A percentile compares a stretch with the other conserved stretches of the same genome.
Conservation (phyloP, 768 basidiomycete species). For the Mycena kentingensis region DNA sequence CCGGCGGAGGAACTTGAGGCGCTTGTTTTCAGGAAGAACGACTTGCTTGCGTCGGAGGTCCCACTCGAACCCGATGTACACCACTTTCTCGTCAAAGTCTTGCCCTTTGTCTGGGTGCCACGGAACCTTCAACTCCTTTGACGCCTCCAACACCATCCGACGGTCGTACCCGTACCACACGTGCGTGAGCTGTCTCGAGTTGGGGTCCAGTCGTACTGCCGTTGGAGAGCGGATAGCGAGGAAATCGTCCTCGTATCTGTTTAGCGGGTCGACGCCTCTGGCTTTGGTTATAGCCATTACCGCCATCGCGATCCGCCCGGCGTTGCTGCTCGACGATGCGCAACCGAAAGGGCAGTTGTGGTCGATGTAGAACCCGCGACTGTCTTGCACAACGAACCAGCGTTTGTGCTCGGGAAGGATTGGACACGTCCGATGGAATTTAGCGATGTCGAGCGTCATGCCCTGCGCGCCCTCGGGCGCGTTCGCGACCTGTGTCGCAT, state of each 20-base stretch:
- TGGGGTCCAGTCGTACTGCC: not conserved
- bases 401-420: slow-evolving; percentile 34
- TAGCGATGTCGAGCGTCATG: slow-evolving; percentile 33
- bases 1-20: slow-evolving; percentile 24
- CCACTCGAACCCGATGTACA: slow-evolving; percentile 36
- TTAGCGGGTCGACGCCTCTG: slow-evolving; percentile 19
- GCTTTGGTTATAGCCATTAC: slow-evolving; percentile 31
- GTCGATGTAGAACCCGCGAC: slow-evolving; percentile 32
- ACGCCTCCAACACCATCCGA: not conserved
- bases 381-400: slow-evolving; percentile 34
- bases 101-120: slow-evolving; percentile 29
- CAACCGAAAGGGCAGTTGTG: slow-evolving; percentile 35
- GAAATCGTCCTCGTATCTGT: slow-evolving; percentile 36
- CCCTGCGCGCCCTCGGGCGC: slow-evolving; percentile 35
- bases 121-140: slow-evolving; percentile 23
- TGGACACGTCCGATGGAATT: slow-evolving; percentile 38
- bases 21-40: slow-evolving; percentile 29
- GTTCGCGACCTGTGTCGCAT: slow-evolving; percentile 26
- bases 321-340: slow-evolving; percentile 31
- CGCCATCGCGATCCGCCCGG: slow-evolving; percentile 33
- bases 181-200: slow-evolving; percentile 8
- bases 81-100: slow-evolving; percentile 23
- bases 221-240: slow-evolving; percentile 21
- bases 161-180: not conserved
- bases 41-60: slow-evolving; percentile 26